Conservation (phyloP, 1,284 basidiomycete species). For the Leccinum ambiguum region DNA sequence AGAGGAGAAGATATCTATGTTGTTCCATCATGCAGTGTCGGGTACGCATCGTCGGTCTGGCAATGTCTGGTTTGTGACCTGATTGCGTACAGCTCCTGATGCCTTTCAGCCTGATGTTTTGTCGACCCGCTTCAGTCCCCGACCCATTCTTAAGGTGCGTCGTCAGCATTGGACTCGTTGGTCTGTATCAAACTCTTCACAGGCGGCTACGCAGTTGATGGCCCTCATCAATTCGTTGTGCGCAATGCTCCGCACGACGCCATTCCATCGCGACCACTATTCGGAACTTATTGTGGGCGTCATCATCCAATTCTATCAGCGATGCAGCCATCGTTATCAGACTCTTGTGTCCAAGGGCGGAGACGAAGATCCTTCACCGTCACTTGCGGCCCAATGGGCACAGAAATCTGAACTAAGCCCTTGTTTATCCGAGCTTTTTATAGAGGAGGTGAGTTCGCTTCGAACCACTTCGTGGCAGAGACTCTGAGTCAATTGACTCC, state of each 20-base stretch:
- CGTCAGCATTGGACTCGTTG: constrained; percentile 2
- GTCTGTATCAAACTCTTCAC: constrained; percentile 12
- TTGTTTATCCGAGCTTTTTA: constrained; percentile 65
- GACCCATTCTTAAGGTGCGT: constrained; percentile 79
- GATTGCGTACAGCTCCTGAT: constrained; percentile 59
- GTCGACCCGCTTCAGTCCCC: constrained; percentile 58
- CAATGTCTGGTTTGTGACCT: constrained; percentile 2
- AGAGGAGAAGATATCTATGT: constrained; percentile 88
- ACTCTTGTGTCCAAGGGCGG: constrained; percentile 57
- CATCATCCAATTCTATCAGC: constrained; percentile 95
- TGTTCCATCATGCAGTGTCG: constrained; percentile 86
- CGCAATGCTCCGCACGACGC: constrained; percentile 89
- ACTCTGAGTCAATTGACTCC: constrained; percentile 5
- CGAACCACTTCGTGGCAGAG: neutral
- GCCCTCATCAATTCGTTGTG: constrained; percentile 92
- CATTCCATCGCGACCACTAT: constrained; percentile 95
- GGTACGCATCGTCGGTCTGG: constrained; percentile 45
- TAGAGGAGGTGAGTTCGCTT: constrained; percentile 36
- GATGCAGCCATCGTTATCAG: constrained; percentile 87
- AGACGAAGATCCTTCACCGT: constrained; percentile 42
- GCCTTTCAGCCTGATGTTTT: constrained; percentile 80
- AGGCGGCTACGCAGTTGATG: constrained; percentile 86
- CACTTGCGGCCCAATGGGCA: constrained; percentile 84
- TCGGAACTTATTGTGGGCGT: constrained; percentile 85
- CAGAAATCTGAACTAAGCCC: constrained; percentile 78